Percentiles rank a stretch among this genome's conserved stretches.
Evolutionary conservation across 2,329 filamentous ascomycete species (phyloP).

Genomic region (Ciborinia camelliae): DNA sequence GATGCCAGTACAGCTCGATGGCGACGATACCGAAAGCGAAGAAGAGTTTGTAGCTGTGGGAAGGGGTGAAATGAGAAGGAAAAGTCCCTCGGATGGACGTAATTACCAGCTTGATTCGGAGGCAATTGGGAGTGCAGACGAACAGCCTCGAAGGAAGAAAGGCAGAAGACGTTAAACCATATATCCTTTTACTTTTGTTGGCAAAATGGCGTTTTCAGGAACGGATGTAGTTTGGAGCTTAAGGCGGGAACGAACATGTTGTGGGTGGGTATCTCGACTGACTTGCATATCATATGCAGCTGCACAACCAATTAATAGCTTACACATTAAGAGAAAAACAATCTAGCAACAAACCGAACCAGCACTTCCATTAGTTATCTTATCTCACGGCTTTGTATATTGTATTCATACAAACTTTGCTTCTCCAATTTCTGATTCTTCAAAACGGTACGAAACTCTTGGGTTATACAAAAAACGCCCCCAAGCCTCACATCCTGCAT

Average conservation of each 20-base stretch:
- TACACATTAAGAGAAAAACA: constrained; percentile 17
- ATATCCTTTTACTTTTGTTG: background rate
- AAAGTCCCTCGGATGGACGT: constrained; percentile 72
- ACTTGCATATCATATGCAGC: constrained; percentile 19
- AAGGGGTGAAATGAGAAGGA: constrained; percentile 79
- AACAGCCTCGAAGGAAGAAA: constrained; percentile 34
- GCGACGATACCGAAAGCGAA: constrained; percentile 92
- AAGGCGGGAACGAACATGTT: constrained; percentile 4
- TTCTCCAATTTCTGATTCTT: background rate
- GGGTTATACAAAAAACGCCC: constrained; percentile 1
- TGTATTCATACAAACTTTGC: constrained; percentile 3
- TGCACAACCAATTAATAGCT: constrained; percentile 18
- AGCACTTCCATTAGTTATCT: constrained; percentile 17
- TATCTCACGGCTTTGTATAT: constrained; percentile 9
- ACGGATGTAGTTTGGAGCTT: constrained; percentile 7
- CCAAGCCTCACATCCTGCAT: constrained; percentile 10
- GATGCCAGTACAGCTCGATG: constrained; percentile 90
- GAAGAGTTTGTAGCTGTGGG: constrained; percentile 73
- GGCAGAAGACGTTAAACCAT: constrained; percentile 25
- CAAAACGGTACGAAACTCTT: background rate
- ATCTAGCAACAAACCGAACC: constrained; percentile 7
- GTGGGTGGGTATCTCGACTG: constrained; percentile 13
- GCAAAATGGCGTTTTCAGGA: background rate
- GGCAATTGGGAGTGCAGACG: constrained; percentile 41
- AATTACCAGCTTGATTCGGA: constrained; percentile 61